Base-by-base conservation (phyloP, 176 grass and related monocot species). In the Raddia distichophylla region DNA sequence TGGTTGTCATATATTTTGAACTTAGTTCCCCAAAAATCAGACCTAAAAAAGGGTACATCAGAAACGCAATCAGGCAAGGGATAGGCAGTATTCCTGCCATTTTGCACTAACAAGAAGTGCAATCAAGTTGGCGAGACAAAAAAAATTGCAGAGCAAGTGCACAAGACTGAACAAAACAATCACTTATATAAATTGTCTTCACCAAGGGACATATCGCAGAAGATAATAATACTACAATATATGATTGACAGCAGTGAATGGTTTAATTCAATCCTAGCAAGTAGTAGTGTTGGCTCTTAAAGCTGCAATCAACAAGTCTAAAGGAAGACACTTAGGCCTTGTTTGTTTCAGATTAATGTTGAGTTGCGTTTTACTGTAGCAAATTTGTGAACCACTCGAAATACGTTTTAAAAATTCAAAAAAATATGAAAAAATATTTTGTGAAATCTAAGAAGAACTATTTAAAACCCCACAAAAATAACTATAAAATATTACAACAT, bases 1-100 rank as follows among this genome's bases (percentile, higher is more conserved):
- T 74, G 67, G 60, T 61, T 91, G 40, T 94, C 92, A 62, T 82
- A 94, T 54, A 94, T 87, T 64, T 68, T 89, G 72, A 89, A 94
- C 35, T 91, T 86, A 51, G 78, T 87, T 44, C 92, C 86, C 83
- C 71, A 81, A 52, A 94, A 87, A 65, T 89, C 86, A 84, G 92
- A 91, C 64, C 92, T 27, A 87, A 70, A 53, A 80, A 50, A 40
- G 8, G 33, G 73, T 57, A 27, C 56, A 73, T 14, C 57, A 71
- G 9, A 60, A 67, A 40, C 1, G 70, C 5, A 57, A 71, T 78
- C 18, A 57, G 17, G 34, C 4, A 40, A 40, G 37, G 4, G 37
- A 40, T 40, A 40, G 37, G 37, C 37, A 40, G 37, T 40, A 40
- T 5, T 40, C 37, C 37, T 40, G 37, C 37, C 4, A 40, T 40